Evolutionary conservation across 257 asterid species (phyloP), one percentile per base, ranked within the genome.

Genomic region (Fraxinus pennsylvanica): DNA sequence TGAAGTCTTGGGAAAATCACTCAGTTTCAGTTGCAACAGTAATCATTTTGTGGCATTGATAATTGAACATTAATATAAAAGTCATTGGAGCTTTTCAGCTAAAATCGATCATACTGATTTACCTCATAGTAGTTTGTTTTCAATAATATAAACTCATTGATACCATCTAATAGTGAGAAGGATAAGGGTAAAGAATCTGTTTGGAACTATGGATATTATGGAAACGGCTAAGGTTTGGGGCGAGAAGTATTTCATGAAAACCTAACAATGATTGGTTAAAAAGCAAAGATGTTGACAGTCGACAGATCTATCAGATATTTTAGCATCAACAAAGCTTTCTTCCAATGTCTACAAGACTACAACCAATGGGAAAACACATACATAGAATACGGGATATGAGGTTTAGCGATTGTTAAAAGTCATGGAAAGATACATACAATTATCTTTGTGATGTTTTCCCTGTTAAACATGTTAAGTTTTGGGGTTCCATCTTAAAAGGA

Each of bases 261-360:
- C 12, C 4, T 43, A 43, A 43, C 17, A 43, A 43, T 2, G 17
- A 43, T 12, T 10, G 52, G 15, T 43, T 43, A 43, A 43, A 43
- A 43, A 43, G 52, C 52, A 43, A 39, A 39, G 17, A 43, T 17
- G 0, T 43, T 43, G 52, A 43, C 17, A 43, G 52, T 12, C 4
- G 43, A 43, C 17, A 43, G 52, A 86, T 71, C 88, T 84, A 0
- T 41, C 27, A 12, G 79, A 86, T 27, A 71, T 57, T 86, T 86
- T 45, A 82, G 80, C 72, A 86, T 72, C 80, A 83, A 68, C 86
- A 86, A 59, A 81, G 87, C 74, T 81, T 86, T 71, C 88, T 86
- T 68, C 87, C 86, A 0, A 32, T 76, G 71, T 65, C 76, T 5
- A 6, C 9, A n/a, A 13, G 71, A 52, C 76, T 8, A 3, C 9